Base-by-base conservation (phyloP, 176 grass and related monocot species). In the Lolium rigidum region DNA sequence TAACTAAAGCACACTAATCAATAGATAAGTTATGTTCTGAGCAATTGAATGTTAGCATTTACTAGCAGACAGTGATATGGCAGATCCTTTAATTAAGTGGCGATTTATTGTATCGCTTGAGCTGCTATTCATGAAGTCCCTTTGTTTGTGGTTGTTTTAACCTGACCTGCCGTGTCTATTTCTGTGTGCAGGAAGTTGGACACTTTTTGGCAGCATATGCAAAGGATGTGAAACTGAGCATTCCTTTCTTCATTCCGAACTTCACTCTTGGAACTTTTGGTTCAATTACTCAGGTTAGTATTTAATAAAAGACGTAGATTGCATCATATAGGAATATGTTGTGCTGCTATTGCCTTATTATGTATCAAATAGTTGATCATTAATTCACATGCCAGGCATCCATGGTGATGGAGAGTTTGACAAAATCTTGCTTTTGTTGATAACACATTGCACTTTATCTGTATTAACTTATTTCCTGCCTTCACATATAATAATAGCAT, bases 161-260 rank as follows among this genome's bases (percentile, higher is more conserved):
- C n/a, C 44, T 13, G 59, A 71, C 11, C 43, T 90, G 61, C 66
- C 39, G 5, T 80, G 44, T 70, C 6, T 4, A 38, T 35, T 80
- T 92, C 8, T 70, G 25, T 58, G 10, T 85, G 52, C 85, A 99
- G 97, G 97, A 99, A 86, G 81, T 94, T 91, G 97, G 97, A 50
- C 97, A 99, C 79, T 91, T 94, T 90, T 84, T 99, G 82, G 97
- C 92, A 25, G 94, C 97, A 87, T 94, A 91, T 77, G 88, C 94
- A 46, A 96, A 92, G 75, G 96, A 91, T 64, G 92, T 99, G 66
- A 99, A 94, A 86, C 68, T 99, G 71, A 76, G 92, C 63, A 96
- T 99, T 80, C 97, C 97, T 73, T 99, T 88, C 79, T 99, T 99
- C 80, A 99, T 99, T 88, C 97, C 97, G 0, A 99, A 99, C 72